A percentile compares a stretch with the other conserved stretches of the same genome.
Conservation (phyloP, 1,284 basidiomycete species). For the Apiotrichum gamsii region DNA sequence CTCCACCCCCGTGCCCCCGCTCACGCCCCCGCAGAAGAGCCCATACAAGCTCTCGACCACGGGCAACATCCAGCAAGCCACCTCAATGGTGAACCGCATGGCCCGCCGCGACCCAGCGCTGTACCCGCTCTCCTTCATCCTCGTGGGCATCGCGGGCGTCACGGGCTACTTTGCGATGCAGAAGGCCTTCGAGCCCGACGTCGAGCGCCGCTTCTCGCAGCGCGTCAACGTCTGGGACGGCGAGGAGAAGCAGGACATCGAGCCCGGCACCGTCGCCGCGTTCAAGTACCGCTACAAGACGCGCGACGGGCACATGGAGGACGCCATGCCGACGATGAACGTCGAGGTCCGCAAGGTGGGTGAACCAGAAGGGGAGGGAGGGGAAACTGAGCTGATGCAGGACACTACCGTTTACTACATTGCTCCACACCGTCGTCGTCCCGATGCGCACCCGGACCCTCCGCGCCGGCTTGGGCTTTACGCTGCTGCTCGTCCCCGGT, state of each 20-base stretch:
- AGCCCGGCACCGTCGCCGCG: conserved; percentile 33
- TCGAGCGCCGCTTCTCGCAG: conserved; percentile 25
- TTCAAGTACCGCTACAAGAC: conserved; percentile 49
- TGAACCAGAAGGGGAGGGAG: too few relatives aligned
- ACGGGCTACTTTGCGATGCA: conserved; percentile 45
- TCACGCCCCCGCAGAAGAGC: conserved; percentile 22
- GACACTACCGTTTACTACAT: too few relatives aligned
- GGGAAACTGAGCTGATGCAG: too few relatives aligned
- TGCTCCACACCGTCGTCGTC: too few relatives aligned
- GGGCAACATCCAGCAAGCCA: conserved; percentile 38
- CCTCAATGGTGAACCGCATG: conserved; percentile 43
- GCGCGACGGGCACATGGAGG: conserved; percentile 43
- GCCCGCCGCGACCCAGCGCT: conserved; percentile 47
- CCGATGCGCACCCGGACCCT: too few relatives aligned
- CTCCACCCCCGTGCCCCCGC: neutral
- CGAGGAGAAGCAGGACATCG: conserved; percentile 34
- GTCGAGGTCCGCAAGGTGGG: conserved; percentile 34
- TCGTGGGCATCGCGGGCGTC: conserved; percentile 36
- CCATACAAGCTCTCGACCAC: conserved; percentile 35
- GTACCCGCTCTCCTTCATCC: conserved; percentile 43
- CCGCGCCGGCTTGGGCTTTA: too few relatives aligned
- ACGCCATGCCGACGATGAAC: conserved; percentile 39
- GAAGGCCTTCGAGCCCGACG: conserved; percentile 36
- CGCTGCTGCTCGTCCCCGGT: too few relatives aligned
- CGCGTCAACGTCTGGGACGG: conserved; percentile 44